Evolutionary conservation across 1,139 yeast genomes (phyloP), one percentile per base, ranked within the genome.

Genomic region (Yamadazyma diddensiae): DNA sequence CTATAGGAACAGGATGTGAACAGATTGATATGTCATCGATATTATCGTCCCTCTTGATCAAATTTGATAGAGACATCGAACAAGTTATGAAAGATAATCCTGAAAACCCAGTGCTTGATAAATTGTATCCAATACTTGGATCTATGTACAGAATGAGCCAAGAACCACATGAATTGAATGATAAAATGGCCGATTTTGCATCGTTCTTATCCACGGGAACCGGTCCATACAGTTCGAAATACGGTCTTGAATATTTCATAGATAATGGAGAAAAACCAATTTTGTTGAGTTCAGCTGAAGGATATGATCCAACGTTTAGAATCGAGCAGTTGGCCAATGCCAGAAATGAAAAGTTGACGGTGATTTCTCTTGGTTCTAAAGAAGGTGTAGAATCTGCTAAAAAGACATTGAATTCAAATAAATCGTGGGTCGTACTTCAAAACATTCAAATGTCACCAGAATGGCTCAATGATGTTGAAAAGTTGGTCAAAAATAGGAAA

Each of bases 311-410:
- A 2, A 71, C 85, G 0, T 67, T 65, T 36, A 72, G 68, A 40
- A 62, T 87, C 4, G 69, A 68, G 25, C 55, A 59, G 18, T 43
- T 77, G 10, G 77, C 84, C 0, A 41, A 43, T 4, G 41, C 45
- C 0, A 26, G 34, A 1, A 41, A 50, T 0, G 40, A 46, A 9
- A 49, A 53, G 6, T 53, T 78, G 25, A 50, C 53, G 0, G 57
- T 74, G 1, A 69, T 85, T 21, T 77, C 96, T 0, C 69, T 88
- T 75, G 97, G 97, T 0, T 77, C 95, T 0, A 56, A 56, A 20
- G 95, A 87, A 53, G 82, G 87, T 11, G 55, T 67, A 5, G 70
- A 61, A 7, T 58, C 64, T 27, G 94, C 90, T 0, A 74, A 71
- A 24, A 58, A 61, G 29, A 76, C 77, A 13, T 55, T 88, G n/a